These are phyloP conservation scores for Graphiopsis chlorocephala DNA, from an alignment of 2,329 filamentous ascomycete genomes.

Conservation along the genomic window DNA sequence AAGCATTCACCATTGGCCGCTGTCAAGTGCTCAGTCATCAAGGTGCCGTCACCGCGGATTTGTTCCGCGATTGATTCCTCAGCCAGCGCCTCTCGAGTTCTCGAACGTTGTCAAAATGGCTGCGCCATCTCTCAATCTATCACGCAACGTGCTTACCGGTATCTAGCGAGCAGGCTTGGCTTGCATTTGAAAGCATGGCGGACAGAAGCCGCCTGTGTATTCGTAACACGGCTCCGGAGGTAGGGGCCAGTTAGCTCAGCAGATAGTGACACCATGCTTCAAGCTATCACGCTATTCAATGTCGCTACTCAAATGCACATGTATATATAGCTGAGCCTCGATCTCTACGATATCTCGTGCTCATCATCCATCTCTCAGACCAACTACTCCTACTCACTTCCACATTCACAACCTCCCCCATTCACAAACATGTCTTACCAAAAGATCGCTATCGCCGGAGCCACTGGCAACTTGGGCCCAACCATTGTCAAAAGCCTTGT, in stretches of 20 bases:
- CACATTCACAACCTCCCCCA: not conserved
- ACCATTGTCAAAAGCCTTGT: conserved; percentile 43
- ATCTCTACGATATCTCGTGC: not conserved
- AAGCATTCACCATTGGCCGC: too few species aligned
- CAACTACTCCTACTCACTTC: not conserved
- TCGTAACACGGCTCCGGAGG: not conserved
- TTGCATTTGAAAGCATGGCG: not conserved
- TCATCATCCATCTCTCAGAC: not conserved
- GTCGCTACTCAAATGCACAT: not conserved
- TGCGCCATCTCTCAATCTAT: not conserved
- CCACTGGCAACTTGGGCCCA: conserved; percentile 43
- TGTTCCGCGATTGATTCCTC: not conserved
- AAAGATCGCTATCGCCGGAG: conserved; percentile 33
- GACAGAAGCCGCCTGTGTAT: not conserved
- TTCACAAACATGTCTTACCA: conserved; percentile 1
- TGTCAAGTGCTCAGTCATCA: not conserved
- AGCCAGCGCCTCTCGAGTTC: not conserved
- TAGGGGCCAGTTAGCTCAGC: not conserved
- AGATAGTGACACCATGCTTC: not conserved
- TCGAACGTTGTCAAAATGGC: not conserved
- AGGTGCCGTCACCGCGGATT: not conserved
- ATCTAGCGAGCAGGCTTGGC: not conserved
- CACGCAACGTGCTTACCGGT: not conserved
- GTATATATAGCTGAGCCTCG: not conserved
- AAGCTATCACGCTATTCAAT: not conserved